Base-by-base conservation (phyloP, 2,329 filamentous ascomycete genomes). In the Aspergillus terreus region DNA sequence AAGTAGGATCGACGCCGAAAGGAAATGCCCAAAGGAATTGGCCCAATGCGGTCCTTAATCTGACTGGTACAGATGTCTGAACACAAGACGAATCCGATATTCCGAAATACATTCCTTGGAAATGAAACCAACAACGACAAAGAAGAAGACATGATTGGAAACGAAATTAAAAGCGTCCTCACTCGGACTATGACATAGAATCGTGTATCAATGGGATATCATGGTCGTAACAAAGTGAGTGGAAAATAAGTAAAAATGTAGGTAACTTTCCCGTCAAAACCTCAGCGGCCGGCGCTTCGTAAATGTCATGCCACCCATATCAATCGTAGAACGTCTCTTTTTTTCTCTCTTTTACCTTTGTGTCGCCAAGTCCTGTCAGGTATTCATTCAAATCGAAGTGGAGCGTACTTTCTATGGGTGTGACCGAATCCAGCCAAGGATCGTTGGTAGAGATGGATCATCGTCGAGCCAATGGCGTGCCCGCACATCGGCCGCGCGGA, bases 401-500 rank as follows among this genome's bases (percentile, higher is more conserved):
- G 17, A 21, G 17, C 15, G 27, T 4, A 27, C 23, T 19, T 23
- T 51, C 54, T 51, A 69, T 52, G 64, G 64, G 51, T 72, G 71
- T 30, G 67, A 64, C 43, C 64, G 66, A 41, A 77, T 72, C 72
- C 74, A 78, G 32, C 63, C 62, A 21, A 71, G 73, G 44, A 83
- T 81, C 17, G 72, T 71, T 14, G 73, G 71, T 51, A 85, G 68
- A 6, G 78, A 73, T 3, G 83, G 83, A 61, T 85, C 83, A 55
- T 86, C 83, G 35, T 71, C 69, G 42, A 84, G 71, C 82, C 82
- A 86, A 69, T 84, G 82, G 36, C 80, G 79, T 56, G 81, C 79
- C 40, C 77, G 70, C 41, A 71, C 61, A 61, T 85, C 83, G 38
- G 79, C 76, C 23, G 75, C 70, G 55, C 78, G 77, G 15, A 85